Conservation (phyloP, 2,329 filamentous ascomycete genomes). For the Aspergillus quadricinctus region DNA sequence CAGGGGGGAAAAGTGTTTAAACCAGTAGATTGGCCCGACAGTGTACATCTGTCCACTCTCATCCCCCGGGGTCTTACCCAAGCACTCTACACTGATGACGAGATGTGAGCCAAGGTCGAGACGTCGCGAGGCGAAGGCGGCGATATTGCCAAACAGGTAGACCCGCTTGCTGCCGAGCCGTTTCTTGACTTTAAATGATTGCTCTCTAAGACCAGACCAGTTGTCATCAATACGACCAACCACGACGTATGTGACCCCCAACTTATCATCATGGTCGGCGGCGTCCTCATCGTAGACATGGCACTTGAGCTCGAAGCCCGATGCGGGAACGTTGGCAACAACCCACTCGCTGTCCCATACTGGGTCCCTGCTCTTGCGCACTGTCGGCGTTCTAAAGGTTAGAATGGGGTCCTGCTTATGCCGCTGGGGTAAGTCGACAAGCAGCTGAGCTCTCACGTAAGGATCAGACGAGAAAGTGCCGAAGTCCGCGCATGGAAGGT, state of each 20-base stretch:
- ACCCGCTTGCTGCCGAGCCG: constrained; percentile 77
- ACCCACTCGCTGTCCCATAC: constrained; percentile 83
- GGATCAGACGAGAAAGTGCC: constrained; percentile 76
- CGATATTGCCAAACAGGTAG: constrained; percentile 67
- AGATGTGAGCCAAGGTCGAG: constrained; percentile 67
- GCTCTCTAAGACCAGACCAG: constrained; percentile 65
- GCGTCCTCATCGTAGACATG: constrained; percentile 87
- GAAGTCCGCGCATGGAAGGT: constrained; percentile 79
- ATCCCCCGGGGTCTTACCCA: constrained; percentile 66
- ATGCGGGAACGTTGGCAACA: constrained; percentile 77
- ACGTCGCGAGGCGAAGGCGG: constrained; percentile 57
- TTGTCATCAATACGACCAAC: constrained; percentile 56
- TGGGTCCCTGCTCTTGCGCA: constrained; percentile 68
- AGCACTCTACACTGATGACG: constrained; percentile 68
- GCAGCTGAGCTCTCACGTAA: constrained; percentile 73
- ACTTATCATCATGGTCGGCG: constrained; percentile 76
- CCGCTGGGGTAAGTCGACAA: constrained; percentile 62
- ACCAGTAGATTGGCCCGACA: constrained; percentile 69
- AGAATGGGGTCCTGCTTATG: constrained; percentile 84
- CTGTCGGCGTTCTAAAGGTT: constrained; percentile 68
- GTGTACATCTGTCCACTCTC: constrained; percentile 71
- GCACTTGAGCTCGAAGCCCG: constrained; percentile 79
- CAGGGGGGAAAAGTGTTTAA: constrained; percentile 82
- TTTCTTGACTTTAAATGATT: constrained; percentile 71
- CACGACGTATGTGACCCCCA: constrained; percentile 77